A percentile compares a stretch with the other conserved stretches of the same genome.
These are phyloP conservation scores for Microstroma glucosiphilum DNA, from an alignment of 1,284 basidiomycete genomes.

Conservation along the genomic window DNA sequence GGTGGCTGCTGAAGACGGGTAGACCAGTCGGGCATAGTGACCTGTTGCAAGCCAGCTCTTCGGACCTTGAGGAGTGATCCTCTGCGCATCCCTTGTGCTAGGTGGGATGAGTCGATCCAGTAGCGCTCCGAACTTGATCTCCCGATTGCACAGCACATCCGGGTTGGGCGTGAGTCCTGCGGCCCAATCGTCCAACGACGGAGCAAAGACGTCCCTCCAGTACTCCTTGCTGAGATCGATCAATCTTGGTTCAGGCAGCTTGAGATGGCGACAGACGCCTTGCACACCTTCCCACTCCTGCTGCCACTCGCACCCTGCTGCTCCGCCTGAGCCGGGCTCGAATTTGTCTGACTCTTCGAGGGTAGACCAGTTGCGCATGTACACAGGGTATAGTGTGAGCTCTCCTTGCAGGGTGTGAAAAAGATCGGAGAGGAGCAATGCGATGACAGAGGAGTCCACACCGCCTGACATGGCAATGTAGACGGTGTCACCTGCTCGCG, in stretches of 20 bases:
- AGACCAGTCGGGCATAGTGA: constrained; percentile 74
- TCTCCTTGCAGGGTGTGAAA: neutral
- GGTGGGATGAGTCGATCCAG: constrained; percentile 54
- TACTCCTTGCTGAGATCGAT: constrained; percentile 37
- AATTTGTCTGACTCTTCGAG: constrained; percentile 59
- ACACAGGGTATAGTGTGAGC: constrained; percentile 62
- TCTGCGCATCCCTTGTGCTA: neutral
- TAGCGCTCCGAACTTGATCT: constrained; percentile 89
- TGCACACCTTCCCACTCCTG: constrained; percentile 83
- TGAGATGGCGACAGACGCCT: constrained; percentile 52
- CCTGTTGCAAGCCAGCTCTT: constrained; percentile 72
- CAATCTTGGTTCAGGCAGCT: constrained; percentile 45
- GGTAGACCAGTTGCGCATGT: constrained; percentile 83
- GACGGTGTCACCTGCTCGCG: constrained; percentile 54
- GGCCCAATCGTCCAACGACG: constrained; percentile 37
- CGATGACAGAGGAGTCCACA: constrained; percentile 68
- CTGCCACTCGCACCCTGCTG: constrained; percentile 80
- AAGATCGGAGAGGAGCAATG: constrained; percentile 27
- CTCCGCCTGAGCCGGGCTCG: constrained; percentile 46
- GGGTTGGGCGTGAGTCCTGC: constrained; percentile 68
- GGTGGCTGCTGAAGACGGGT: neutral
- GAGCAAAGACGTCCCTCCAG: constrained; percentile 44
- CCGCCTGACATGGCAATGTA: constrained; percentile 91
- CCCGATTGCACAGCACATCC: constrained; percentile 87
- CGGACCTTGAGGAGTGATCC: neutral